phyloP scores from a whole-genome alignment of 176 grass and related monocot genomes.

The Phyllostachys edulis region DNA sequence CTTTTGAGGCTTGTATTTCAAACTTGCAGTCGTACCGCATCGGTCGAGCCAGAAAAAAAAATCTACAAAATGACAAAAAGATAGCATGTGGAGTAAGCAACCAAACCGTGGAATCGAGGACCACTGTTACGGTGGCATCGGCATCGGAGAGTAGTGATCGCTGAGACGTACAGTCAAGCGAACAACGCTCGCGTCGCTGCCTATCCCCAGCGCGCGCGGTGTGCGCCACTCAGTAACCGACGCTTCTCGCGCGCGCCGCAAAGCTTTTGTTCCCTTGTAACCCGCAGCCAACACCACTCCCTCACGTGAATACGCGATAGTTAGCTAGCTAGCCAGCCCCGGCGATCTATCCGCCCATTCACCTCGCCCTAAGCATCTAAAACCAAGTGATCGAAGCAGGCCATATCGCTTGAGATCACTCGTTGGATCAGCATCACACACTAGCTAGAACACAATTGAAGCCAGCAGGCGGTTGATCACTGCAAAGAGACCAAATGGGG shows the following conservation, averaged over 20 bases:
- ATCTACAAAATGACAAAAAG: no score
- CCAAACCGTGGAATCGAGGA: neutral
- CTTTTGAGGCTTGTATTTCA: no score
- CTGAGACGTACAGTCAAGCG: neutral
- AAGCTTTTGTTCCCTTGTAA: neutral
- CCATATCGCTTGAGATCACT: neutral
- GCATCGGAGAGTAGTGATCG: no score
- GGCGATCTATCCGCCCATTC: neutral
- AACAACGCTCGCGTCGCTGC: neutral
- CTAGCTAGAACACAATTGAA: neutral
- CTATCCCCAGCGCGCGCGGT: neutral
- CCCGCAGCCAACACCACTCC: neutral
- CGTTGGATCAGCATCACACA: neutral
- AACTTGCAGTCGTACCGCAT: no score
- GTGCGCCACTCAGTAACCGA: neutral
- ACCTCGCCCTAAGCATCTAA: neutral
- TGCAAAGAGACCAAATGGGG: neutral
- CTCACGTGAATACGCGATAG: neutral
- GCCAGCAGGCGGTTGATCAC: neutral
- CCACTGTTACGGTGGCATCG: no score
- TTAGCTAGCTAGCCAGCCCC: no score
- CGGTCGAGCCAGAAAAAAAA: neutral
- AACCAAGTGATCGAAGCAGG: neutral
- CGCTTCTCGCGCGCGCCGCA: constrained; percentile 21
- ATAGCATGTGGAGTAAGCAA: neutral